A percentile compares a stretch with the other conserved stretches of the same genome.
Conservation (phyloP, 352 stramenopile genomes). For the Globisporangium nagaii region DNA sequence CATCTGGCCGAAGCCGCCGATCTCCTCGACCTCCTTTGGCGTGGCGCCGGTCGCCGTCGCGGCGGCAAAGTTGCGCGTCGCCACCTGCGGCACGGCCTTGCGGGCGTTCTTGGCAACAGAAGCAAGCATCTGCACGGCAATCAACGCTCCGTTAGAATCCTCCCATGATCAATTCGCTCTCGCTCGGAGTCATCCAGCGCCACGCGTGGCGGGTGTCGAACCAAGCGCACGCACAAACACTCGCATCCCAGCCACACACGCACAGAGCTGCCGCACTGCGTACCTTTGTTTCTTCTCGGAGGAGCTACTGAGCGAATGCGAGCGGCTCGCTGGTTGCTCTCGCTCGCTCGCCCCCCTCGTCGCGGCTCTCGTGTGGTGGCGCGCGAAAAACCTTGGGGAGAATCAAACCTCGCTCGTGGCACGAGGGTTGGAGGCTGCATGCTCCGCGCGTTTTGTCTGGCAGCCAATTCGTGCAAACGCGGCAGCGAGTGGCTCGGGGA, state of each 20-base stretch:
- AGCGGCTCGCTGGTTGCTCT: not conserved
- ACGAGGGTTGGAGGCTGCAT: no score
- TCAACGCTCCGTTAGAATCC: no score
- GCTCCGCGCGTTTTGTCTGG: no score
- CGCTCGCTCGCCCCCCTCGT: not conserved
- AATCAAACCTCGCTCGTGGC: no score
- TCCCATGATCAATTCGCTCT: no score
- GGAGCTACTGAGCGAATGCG: constrained; percentile 17
- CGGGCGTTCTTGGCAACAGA: constrained; percentile 67
- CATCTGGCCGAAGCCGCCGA: constrained; percentile 76
- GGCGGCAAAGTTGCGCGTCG: constrained; percentile 33
- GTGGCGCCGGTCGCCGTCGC: constrained; percentile 18
- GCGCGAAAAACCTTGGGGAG: not conserved
- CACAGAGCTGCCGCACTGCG: not conserved
- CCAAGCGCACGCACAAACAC: not conserved
- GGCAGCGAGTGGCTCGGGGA: no score
- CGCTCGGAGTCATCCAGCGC: no score
- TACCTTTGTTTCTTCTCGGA: constrained; percentile 17
- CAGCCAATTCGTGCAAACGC: no score
- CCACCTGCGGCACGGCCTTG: constrained; percentile 31
- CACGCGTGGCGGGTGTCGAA: not conserved
- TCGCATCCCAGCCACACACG: not conserved
- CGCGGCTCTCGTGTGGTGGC: no score
- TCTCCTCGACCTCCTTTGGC: constrained; percentile 50
- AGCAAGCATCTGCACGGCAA: constrained; percentile 56